Evolutionary conservation across 2,329 filamentous ascomycete genomes (phyloP).

Genomic region (Trichoderma endophyticum): DNA sequence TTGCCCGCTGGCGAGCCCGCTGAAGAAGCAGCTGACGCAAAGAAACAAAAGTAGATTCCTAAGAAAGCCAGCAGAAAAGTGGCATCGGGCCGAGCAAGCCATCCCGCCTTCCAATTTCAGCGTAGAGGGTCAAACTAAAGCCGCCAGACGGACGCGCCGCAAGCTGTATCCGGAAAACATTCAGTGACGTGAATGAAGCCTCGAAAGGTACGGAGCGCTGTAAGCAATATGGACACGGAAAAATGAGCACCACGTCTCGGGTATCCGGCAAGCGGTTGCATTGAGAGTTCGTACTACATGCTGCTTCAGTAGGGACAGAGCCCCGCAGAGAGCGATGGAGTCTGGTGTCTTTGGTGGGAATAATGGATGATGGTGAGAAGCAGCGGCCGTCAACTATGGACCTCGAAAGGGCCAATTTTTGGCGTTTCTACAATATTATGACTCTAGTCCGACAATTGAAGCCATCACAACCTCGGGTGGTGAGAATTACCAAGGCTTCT

Average conservation of each 20-base stretch:
- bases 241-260: background rate
- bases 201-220: background rate
- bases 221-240: slow-evolving; percentile 4
- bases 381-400: background rate
- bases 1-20: background rate
- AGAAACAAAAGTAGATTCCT: background rate
- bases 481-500: background rate
- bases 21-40: slow-evolving; percentile 1
- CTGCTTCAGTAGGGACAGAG: background rate
- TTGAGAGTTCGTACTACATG: background rate
- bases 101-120: slow-evolving; percentile 13
- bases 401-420: background rate
- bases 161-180: background rate
- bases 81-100: slow-evolving; percentile 15
- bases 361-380: background rate
- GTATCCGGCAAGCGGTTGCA: slow-evolving; percentile 3
- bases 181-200: background rate
- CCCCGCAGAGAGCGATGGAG: background rate
- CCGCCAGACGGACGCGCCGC: background rate
- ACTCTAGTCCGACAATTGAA: background rate
- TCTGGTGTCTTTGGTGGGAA: background rate
- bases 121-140: background rate
- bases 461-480: background rate
- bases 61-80: background rate
- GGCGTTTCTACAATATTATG: background rate